Percentiles rank a stretch among this genome's conserved stretches.
Evolutionary conservation across 805 yeast genomes (phyloP).

Genomic region (Metschnikowia lachancei): DNA sequence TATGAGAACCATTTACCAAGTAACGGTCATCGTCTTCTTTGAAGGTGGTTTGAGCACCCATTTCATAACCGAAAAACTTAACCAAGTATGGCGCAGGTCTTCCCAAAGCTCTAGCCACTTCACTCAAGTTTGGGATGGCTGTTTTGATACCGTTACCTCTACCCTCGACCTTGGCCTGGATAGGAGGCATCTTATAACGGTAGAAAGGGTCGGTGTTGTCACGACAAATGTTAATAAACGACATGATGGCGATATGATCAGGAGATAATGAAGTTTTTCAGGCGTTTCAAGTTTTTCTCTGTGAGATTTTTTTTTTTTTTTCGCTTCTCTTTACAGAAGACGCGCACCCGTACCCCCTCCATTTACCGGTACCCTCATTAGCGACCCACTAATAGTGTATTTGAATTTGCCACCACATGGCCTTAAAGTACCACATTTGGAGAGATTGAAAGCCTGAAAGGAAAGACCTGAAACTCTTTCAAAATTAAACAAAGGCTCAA

Average conservation of each 20-base stretch:
- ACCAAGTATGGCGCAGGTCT: conserved; percentile 91
- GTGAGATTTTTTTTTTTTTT: conserved; percentile 6
- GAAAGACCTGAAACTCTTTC: too few species aligned
- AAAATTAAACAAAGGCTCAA: neutral
- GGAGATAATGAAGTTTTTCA: neutral
- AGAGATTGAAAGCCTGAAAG: too few species aligned
- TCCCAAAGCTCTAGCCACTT: conserved; percentile 90
- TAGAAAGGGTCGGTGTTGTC: conserved; percentile 97
- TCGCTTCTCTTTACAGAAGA: conserved; percentile 1
- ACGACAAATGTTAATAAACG: conserved; percentile 89
- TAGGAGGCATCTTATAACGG: conserved; percentile 99
- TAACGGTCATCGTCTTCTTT: conserved; percentile 80
- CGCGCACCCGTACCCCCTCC: conserved; percentile 17
- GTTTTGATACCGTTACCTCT: conserved; percentile 99
- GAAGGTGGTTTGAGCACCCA: conserved; percentile 92
- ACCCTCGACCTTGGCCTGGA: conserved; percentile 96
- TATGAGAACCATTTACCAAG: conserved; percentile 93
- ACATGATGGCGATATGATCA: conserved; percentile 50
- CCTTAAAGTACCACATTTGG: too few species aligned
- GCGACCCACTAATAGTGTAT: neutral
- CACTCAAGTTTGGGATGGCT: conserved; percentile 82
- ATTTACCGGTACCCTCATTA: neutral
- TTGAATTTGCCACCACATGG: too few species aligned
- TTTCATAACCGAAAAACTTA: conserved; percentile 93
- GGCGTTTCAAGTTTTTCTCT: neutral